A percentile compares a stretch with the other conserved stretches of the same genome.
Conservation (phyloP, 1,284 basidiomycete species). For the Wallemia ichthyophaga region DNA sequence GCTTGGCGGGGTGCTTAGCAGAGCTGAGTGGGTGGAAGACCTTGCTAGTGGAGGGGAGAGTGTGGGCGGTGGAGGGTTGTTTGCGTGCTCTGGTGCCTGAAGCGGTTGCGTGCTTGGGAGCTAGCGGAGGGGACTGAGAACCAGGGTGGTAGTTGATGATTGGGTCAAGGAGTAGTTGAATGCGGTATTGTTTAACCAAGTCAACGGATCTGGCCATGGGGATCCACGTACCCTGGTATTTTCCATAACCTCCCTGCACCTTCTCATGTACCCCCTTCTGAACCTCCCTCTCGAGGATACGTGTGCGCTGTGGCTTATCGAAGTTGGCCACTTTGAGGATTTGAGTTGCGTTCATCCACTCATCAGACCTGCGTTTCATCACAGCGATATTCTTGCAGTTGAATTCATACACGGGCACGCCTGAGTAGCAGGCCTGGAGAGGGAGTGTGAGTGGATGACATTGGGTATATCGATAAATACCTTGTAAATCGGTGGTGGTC, state of each 20-base stretch:
- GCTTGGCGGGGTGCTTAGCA: constrained; percentile 1
- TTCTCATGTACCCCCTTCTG: constrained; percentile 99
- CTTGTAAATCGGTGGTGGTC: neutral
- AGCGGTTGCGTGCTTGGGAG: no score
- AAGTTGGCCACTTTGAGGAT: constrained; percentile 98
- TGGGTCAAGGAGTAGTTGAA: constrained; percentile 58
- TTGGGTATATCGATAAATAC: neutral
- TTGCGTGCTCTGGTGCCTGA: constrained; percentile 69
- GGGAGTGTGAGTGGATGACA: neutral
- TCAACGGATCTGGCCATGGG: constrained; percentile 67
- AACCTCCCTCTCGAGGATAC: constrained; percentile 87
- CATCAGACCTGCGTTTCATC: constrained; percentile 82
- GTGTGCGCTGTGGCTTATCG: constrained; percentile 92
- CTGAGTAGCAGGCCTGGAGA: constrained; percentile 16
- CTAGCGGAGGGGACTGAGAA: constrained; percentile 72
- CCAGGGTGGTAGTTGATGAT: constrained; percentile 84
- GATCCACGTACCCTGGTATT: constrained; percentile 99
- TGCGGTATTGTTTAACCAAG: constrained; percentile 76
- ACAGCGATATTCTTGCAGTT: constrained; percentile 69
- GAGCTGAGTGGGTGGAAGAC: constrained; percentile 5
- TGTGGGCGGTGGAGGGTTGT: constrained; percentile 22
- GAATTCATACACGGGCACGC: constrained; percentile 18
- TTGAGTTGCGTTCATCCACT: constrained; percentile 96
- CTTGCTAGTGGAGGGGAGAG: constrained; percentile 16
- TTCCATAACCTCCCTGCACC: constrained; percentile 96